Evolutionary conservation across 495 filamentous ascomycete species (phyloP), one percentile per base, ranked within the genome.

Genomic region (Mycothermus thermophilus): DNA sequence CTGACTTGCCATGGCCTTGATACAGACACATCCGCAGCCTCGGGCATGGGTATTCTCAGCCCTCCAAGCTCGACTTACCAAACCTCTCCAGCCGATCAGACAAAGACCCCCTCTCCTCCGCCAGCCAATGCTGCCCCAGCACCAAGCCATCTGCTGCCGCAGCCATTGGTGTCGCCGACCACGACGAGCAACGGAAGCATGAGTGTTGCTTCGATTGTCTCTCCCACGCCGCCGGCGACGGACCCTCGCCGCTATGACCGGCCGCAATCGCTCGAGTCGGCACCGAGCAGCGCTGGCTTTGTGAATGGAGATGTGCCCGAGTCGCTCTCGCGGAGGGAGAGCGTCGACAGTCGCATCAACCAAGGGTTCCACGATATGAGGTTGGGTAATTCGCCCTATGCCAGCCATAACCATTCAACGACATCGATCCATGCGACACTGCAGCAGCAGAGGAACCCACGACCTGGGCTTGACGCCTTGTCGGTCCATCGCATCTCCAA

Each of bases 321-420:
- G 36, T 35, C 55, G 1, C 35, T 60, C 14, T 83, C 80, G 27
- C 71, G 81, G 30, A 72, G 80, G 30, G 81, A 79, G 57, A 84
- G 79, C 38, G 67, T 85, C n/a, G 80, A 83, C 44, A 82, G 79
- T 46, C 69, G 79, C 38, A 68, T 86, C 46, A 80, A 80, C 41
- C 71, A 75, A 44, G 72, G 71, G 14, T 79, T 86, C 33, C 68
- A 67, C 30, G 74, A 80, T 19, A 62, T 86, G 50, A 66, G 74
- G 14, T 67, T 87, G 42, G 76, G 76, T 24, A 56, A 55, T 55
- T 54, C 80, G 2, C 81, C 81, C 5, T 83, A 84, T 46, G 69
- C 78, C 30, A 81, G 72, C 51, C 74, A 77, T 40, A 84, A 84
- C 48, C 80, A 75, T 18, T 86, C 80, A 4, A 77, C 82, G 11